These are phyloP conservation scores for Citrus cavaleriei DNA, from an alignment of 345 rosid species.

Conservation along the genomic window DNA sequence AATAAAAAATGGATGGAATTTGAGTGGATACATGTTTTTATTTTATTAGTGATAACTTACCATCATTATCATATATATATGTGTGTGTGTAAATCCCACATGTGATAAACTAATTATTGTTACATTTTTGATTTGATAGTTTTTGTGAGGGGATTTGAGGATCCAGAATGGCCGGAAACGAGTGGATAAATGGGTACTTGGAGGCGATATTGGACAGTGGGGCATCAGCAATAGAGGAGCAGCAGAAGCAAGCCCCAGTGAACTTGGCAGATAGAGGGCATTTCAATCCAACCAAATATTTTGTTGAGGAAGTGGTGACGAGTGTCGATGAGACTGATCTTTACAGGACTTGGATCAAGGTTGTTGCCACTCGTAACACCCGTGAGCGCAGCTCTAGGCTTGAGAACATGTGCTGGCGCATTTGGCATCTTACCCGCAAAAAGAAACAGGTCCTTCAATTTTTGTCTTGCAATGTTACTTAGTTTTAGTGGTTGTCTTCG, in stretches of 20 bases:
- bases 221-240: conserved; percentile 56
- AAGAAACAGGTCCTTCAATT: conserved; percentile 72
- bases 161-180: conserved; percentile 75
- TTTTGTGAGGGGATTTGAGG: not conserved
- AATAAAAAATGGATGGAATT: too few relatives aligned
- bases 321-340: conserved; percentile 92
- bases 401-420: conserved; percentile 99
- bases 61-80: too few relatives aligned
- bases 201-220: conserved; percentile 90
- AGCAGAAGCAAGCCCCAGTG: conserved; percentile 40
- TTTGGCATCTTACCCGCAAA: conserved; percentile 98
- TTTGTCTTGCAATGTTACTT: not conserved
- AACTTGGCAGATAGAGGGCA: conserved; percentile 42
- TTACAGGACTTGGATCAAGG: conserved; percentile 93
- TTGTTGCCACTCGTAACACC: conserved; percentile 86
- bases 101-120: too few relatives aligned
- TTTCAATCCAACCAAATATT: conserved; percentile 87
- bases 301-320: conserved; percentile 93
- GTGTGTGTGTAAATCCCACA: too few relatives aligned
- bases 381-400: conserved; percentile 93
- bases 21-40: too few relatives aligned
- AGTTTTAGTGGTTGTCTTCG: not conserved
- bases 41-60: too few relatives aligned
- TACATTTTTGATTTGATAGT: too few relatives aligned
- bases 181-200: conserved; percentile 95